A percentile compares a stretch with the other conserved stretches of the same genome.
These are phyloP conservation scores for Thuidium tamariscinum DNA, from an alignment of 225 moss, liverwort and hornwort genomes.

Conservation along the genomic window DNA sequence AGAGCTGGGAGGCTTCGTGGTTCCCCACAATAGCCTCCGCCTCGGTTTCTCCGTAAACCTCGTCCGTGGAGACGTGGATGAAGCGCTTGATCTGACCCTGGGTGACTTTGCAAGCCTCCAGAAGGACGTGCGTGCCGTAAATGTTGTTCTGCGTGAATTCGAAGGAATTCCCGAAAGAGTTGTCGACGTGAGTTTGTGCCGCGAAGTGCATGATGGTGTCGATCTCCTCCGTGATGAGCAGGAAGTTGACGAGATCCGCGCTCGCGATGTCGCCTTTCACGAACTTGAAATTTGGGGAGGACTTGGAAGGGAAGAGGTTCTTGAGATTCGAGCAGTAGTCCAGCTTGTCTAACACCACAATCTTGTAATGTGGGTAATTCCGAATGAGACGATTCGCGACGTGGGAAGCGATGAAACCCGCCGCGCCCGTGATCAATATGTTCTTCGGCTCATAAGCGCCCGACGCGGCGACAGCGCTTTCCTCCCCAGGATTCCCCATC, in stretches of 20 bases:
- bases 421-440: slow-evolving; percentile 37
- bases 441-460: slow-evolving; percentile 18
- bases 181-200: slow-evolving; percentile 39
- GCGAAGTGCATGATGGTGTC: slow-evolving; percentile 45
- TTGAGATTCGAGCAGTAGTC: slow-evolving; percentile 44
- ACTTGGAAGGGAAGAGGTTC: slow-evolving; percentile 20
- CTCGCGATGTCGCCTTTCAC: slow-evolving; percentile 38
- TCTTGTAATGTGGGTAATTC: slow-evolving; percentile 38
- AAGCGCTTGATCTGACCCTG: slow-evolving; percentile 35
- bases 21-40: slow-evolving; percentile 32
- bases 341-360: slow-evolving; percentile 41
- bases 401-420: slow-evolving; percentile 38
- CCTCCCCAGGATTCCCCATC: not conserved
- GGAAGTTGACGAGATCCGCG: slow-evolving; percentile 38
- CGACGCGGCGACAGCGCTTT: not conserved
- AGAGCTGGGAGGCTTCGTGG: slow-evolving; percentile 35
- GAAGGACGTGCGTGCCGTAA: slow-evolving; percentile 35
- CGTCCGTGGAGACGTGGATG: slow-evolving; percentile 40
- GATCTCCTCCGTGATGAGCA: slow-evolving; percentile 33
- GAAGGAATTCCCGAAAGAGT: slow-evolving; percentile 33
- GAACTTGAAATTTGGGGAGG: slow-evolving; percentile 37
- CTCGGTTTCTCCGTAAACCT: slow-evolving; percentile 38
- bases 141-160: slow-evolving; percentile 45
- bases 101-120: slow-evolving; percentile 41
- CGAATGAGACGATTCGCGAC: slow-evolving; percentile 37